These are phyloP conservation scores for Arthrobotrys sinensis DNA, from an alignment of 2,329 filamentous ascomycete species.

Conservation along the genomic window DNA sequence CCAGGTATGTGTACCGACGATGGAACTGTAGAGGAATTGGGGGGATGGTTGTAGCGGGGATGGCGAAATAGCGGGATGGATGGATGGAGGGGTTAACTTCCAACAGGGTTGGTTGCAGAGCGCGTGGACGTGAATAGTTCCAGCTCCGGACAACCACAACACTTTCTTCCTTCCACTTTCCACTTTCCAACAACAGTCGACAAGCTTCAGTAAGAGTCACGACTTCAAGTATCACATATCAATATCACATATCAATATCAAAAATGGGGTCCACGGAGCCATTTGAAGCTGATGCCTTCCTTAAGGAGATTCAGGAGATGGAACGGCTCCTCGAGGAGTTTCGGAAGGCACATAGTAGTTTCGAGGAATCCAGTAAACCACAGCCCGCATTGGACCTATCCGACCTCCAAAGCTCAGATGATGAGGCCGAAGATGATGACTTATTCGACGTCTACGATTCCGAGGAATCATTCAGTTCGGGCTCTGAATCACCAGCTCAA, in stretches of 20 bases:
- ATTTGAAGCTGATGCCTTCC: conserved; percentile 46
- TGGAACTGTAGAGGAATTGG: background rate
- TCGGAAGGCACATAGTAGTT: conserved; percentile 36
- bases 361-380: background rate
- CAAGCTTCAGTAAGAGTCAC: background rate
- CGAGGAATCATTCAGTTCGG: conserved; percentile 39
- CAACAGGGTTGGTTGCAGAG: background rate
- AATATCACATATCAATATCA: background rate
- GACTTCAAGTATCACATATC: background rate
- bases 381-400: conserved; percentile 32
- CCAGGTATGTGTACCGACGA: background rate
- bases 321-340: conserved; percentile 47
- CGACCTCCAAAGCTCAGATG: conserved; percentile 38
- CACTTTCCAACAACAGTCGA: conserved; percentile 15
- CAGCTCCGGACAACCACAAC: conserved; percentile 7
- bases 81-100: background rate
- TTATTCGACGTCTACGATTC: conserved; percentile 56
- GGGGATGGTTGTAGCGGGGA: background rate
- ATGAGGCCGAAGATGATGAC: conserved; percentile 35
- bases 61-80: background rate
- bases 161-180: conserved; percentile 12
- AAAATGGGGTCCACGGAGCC: conserved; percentile 29
- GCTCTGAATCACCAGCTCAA: conserved; percentile 7
- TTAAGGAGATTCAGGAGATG: conserved; percentile 57
- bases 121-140: background rate